phyloP scores from a whole-genome alignment of 129 eudicot species.

The Lactuca sativa region DNA sequence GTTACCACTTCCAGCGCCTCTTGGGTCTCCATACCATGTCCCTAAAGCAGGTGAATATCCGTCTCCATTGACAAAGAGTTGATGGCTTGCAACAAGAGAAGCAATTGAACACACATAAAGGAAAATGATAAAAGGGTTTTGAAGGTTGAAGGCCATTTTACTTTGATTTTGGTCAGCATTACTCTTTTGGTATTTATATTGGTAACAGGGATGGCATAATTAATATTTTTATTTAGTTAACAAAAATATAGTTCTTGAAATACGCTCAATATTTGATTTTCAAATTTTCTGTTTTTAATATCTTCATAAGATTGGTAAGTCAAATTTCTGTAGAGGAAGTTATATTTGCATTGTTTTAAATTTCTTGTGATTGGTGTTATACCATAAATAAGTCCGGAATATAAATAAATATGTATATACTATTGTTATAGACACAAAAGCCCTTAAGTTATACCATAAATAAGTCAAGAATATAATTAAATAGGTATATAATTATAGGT shows the following conservation, averaged over 20 bases:
- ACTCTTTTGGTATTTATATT: constrained; percentile 15
- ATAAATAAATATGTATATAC: no score
- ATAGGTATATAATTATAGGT: no score
- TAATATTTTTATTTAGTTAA: constrained; percentile 9
- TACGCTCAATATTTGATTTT: background rate
- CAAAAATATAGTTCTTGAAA: constrained; percentile 11
- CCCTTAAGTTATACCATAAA: no score
- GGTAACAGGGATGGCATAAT: constrained; percentile 10
- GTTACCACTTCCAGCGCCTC: background rate
- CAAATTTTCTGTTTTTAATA: background rate
- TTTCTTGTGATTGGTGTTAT: no score
- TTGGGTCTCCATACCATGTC: constrained; percentile 43
- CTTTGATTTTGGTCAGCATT: background rate
- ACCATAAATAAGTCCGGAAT: no score
- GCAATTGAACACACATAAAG: constrained; percentile 4
- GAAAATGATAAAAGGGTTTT: background rate
- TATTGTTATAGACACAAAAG: no score
- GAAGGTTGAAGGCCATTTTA: constrained; percentile 26
- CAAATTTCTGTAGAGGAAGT: no score
- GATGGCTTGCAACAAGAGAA: constrained; percentile 6
- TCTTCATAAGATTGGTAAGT: no score
- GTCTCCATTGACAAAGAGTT: constrained; percentile 1
- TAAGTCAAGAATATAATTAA: no score
- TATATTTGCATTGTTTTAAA: no score
- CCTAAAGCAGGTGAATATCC: constrained; percentile 39